These are phyloP conservation scores for Coffea eugenioides DNA, from an alignment of 257 asterid genomes.

Conservation along the genomic window DNA sequence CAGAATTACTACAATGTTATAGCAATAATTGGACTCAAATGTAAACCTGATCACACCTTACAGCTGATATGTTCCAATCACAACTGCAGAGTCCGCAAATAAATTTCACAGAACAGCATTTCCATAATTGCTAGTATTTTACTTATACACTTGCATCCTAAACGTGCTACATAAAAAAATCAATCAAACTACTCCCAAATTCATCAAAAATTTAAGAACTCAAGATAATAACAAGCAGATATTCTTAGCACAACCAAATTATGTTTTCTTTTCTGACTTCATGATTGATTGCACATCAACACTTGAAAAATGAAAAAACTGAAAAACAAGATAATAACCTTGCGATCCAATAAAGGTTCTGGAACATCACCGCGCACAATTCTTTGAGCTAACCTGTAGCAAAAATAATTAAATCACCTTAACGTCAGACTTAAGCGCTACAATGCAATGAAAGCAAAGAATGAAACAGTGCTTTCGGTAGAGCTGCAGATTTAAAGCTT, in stretches of 20 bases:
- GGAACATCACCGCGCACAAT: conserved; percentile 97
- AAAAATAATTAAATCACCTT: neutral
- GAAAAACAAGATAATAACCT: conserved; percentile 40
- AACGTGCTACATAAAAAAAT: too few relatives aligned
- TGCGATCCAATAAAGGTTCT: conserved; percentile 82
- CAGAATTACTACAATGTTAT: neutral
- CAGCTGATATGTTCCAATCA: neutral
- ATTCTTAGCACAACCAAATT: neutral
- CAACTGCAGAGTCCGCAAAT: neutral
- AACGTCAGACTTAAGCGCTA: neutral
- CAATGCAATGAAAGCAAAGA: neutral
- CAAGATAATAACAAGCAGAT: neutral
- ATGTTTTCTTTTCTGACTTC: too few relatives aligned
- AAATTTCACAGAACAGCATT: neutral
- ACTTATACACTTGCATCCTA: neutral
- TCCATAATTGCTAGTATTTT: too few relatives aligned
- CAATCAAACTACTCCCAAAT: neutral
- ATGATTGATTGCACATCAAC: too few relatives aligned
- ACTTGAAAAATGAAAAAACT: neutral
- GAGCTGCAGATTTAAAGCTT: too few relatives aligned
- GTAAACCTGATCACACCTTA: neutral
- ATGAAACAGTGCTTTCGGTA: neutral
- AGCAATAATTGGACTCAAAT: neutral
- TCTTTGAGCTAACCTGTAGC: conserved; percentile 83
- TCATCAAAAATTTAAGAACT: neutral